Evolutionary conservation across 1,139 yeast genomes (phyloP), one percentile per base, ranked within the genome.

Genomic region (Komagataea norvegica): DNA sequence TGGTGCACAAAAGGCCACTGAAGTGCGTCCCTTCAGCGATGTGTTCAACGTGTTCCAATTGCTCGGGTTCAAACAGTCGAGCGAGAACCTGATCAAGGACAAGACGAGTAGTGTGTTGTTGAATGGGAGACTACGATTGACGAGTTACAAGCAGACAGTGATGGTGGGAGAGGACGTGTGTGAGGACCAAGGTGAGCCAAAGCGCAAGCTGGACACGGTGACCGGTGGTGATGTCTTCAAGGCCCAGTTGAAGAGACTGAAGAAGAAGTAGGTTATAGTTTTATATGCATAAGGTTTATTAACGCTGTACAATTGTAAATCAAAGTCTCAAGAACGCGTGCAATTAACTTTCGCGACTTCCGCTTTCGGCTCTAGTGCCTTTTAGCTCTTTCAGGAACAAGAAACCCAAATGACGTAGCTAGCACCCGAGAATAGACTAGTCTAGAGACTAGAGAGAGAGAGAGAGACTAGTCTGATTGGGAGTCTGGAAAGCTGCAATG

Each of bases 101-200:
- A 73, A 73, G 48, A 77, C 94, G 0, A 74, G 77, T 32, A 65
- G 71, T 25, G 93, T 74, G 0, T 64, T 87, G 40, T 64, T 83
- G 27, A 81, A 73, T 50, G 95, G 95, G 1, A 68, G 86, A 48
- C 64, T 88, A 46, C 70, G 96, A 45, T 64, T 72, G 22, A 74
- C 76, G 51, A 77, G 88, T 43, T 79, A 78, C 54, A 82, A 82
- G 48, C 91, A 83, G 55, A 74, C 82, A 0, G 64, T 82, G 6
- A 66, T 66, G 33, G 59, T 74, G 2, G 79, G 74, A 21, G 70
- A 68, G 9, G 72, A 68, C 39, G 64, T 44, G 7, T 45, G 51
- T 15, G 43, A 47, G 20, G 57, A 55, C 30, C 42, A 41, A 2
- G 49, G 40, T 6, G 38, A 41, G 34, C 41, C 11, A 25, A 29